Evolutionary conservation across 306 rosid genomes (phyloP).

Genomic region (Castanospermum australe): DNA sequence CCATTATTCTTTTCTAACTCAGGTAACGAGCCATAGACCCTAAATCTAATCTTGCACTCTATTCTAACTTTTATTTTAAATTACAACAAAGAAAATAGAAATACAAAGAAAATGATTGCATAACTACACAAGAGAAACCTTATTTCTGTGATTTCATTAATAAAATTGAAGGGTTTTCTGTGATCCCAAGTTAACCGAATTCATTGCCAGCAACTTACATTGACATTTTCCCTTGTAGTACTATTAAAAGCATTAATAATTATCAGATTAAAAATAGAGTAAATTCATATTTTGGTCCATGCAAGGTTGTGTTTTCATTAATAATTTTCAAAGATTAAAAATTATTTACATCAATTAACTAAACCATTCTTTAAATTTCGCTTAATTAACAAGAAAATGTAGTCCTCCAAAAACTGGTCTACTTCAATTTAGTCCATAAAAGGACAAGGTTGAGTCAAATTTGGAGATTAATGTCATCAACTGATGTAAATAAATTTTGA

Average conservation of each 20-base stretch:
- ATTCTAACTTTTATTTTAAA: not conserved
- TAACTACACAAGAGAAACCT: not conserved
- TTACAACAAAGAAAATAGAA: not conserved
- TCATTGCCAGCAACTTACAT: not conserved
- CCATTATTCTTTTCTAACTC: slow-evolving; percentile 3
- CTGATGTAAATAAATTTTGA: no score
- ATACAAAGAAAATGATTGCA: not conserved
- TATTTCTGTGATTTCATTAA: not conserved
- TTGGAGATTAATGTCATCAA: no score
- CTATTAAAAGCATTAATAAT: not conserved
- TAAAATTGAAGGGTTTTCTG: not conserved
- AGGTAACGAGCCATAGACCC: not conserved
- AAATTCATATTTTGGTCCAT: not conserved
- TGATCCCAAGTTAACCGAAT: not conserved
- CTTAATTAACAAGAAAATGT: not conserved
- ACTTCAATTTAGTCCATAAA: not conserved
- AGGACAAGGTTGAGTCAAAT: not conserved
- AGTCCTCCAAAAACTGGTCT: not conserved
- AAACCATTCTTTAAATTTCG: not conserved
- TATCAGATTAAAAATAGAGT: not conserved
- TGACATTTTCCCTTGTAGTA: not conserved
- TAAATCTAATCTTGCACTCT: not conserved
- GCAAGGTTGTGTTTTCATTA: not conserved
- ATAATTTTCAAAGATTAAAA: no score
- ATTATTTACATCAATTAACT: not conserved